Conservation (phyloP, 805 yeast species). For the Metschnikowia matae region DNA sequence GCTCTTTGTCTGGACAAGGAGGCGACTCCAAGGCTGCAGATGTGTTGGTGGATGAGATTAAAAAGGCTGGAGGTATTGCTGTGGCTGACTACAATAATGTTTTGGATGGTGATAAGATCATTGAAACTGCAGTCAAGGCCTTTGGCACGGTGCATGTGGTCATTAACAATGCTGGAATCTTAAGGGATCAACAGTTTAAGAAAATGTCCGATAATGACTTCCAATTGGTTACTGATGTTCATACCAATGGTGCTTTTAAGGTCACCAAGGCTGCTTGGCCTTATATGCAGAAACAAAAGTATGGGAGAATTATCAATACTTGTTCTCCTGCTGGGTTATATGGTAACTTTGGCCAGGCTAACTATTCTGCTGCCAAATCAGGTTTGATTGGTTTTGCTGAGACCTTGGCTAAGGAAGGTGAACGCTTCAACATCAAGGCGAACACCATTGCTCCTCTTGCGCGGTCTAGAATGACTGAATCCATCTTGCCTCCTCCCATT, state of each 20-base stretch:
- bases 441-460: conserved; percentile 94
- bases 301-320: conserved; percentile 89
- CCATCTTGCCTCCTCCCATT: conserved; percentile 78
- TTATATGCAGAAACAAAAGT: conserved; percentile 73
- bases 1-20: conserved; percentile 71
- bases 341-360: conserved; percentile 96
- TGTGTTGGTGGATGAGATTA: conserved; percentile 81
- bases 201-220: conserved; percentile 83
- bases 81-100: conserved; percentile 94
- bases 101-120: conserved; percentile 75
- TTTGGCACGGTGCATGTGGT: conserved; percentile 88
- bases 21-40: conserved; percentile 77
- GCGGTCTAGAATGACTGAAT: conserved; percentile 93
- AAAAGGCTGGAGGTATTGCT: conserved; percentile 72
- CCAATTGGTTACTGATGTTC: conserved; percentile 77
- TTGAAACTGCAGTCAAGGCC: conserved; percentile 77
- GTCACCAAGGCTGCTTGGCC: conserved; percentile 92
- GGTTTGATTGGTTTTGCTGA: conserved; percentile 90
- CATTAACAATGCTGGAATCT: conserved; percentile 92
- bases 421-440: conserved; percentile 72
- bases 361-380: conserved; percentile 89
- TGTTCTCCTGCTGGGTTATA: conserved; percentile 95
- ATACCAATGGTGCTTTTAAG: conserved; percentile 83
- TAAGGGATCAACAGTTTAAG: conserved; percentile 81
- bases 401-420: conserved; percentile 93